phyloP scores from a whole-genome alignment of 768 basidiomycete genomes.

The Scleroderma citrinum region DNA sequence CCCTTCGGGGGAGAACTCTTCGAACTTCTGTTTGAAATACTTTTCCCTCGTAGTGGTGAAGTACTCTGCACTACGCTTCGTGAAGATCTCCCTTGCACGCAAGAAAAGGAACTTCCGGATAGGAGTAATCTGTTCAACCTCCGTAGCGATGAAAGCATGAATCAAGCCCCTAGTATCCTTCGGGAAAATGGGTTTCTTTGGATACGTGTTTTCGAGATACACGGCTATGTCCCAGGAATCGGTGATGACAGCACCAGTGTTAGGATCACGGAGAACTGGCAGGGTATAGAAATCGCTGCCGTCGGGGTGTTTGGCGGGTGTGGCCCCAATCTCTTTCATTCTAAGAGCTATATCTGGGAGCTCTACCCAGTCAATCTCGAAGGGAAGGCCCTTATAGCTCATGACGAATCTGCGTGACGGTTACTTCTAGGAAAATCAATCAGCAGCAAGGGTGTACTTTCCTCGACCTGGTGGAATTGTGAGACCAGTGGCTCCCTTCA shows the following conservation, averaged over 20 bases:
- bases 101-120: slow-evolving; percentile 9
- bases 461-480: too few relatives aligned
- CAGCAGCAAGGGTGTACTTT: too few relatives aligned
- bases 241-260: slow-evolving; percentile 20
- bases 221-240: too few relatives aligned
- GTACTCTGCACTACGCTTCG: slow-evolving; percentile 30
- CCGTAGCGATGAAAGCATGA: slow-evolving; percentile 9
- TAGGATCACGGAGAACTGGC: slow-evolving; percentile 30
- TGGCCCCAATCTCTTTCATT: too few relatives aligned
- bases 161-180: slow-evolving; percentile 18
- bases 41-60: slow-evolving; percentile 32
- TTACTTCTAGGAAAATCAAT: not conserved
- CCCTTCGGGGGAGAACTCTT: slow-evolving; percentile 35
- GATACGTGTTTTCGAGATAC: slow-evolving; percentile 34
- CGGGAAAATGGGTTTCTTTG: slow-evolving; percentile 26
- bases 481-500: too few relatives aligned
- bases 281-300: slow-evolving; percentile 23
- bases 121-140: not conserved
- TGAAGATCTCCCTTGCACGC: slow-evolving; percentile 28
- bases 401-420: slow-evolving; percentile 23
- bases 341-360: slow-evolving; percentile 28
- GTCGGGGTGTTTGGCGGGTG: slow-evolving; percentile 12
- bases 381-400: slow-evolving; percentile 29
- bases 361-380: slow-evolving; percentile 30
- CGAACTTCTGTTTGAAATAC: slow-evolving; percentile 30